Conservation (phyloP, 805 yeast genomes). For the Pichia pseudocactophila region DNA sequence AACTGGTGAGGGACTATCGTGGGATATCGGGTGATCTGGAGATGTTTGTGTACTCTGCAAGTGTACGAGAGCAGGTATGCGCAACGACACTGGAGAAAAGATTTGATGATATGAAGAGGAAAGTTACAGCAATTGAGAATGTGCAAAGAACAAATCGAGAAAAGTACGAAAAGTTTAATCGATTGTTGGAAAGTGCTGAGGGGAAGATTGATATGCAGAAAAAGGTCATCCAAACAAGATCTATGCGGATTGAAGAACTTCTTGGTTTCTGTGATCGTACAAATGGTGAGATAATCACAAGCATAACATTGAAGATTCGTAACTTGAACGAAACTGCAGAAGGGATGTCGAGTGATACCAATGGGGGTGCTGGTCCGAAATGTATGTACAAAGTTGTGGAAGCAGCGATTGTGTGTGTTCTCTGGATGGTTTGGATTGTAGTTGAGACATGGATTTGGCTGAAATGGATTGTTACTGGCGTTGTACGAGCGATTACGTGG, state of each 20-base stretch:
- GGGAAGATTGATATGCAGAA: conserved; percentile 16
- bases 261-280: conserved; percentile 58
- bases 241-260: conserved; percentile 47
- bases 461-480: conserved; percentile 14
- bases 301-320: conserved; percentile 53
- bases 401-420: conserved; percentile 39
- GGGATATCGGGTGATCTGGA: conserved; percentile 3
- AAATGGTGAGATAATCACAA: conserved; percentile 66
- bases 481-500: conserved; percentile 21
- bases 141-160: conserved; percentile 24
- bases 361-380: conserved; percentile 27
- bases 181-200: conserved; percentile 18
- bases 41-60: not conserved
- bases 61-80: not conserved
- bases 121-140: conserved; percentile 22
- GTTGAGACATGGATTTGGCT: conserved; percentile 38
- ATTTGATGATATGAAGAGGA: conserved; percentile 14
- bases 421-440: conserved; percentile 50
- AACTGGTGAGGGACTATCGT: conserved; percentile 1
- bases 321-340: conserved; percentile 42
- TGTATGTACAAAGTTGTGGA: conserved; percentile 40
- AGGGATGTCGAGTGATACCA: conserved; percentile 24
- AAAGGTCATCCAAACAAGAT: conserved; percentile 16
- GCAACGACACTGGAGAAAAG: not conserved
- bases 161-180: conserved; percentile 13